These are phyloP conservation scores for Corymbia calophylla DNA, from an alignment of 441 rosid genomes.

Conservation along the genomic window DNA sequence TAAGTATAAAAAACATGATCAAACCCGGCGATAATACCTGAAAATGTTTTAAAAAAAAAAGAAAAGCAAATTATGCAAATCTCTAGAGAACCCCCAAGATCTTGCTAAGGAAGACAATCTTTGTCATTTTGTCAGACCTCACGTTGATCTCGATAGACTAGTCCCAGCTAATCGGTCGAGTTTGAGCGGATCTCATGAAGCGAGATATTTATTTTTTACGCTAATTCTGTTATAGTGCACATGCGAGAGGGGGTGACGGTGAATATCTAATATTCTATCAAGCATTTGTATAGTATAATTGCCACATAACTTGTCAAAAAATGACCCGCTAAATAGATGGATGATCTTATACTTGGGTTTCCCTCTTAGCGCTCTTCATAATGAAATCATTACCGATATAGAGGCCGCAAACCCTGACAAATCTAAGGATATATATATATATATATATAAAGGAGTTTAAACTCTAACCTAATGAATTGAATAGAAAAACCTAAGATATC, in stretches of 20 bases:
- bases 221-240: rapidly evolving
- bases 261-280: rapidly evolving
- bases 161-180: rapidly evolving
- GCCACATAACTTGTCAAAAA: rapidly evolving
- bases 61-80: too few species aligned
- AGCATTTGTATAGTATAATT: neutral
- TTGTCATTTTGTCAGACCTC: rapidly evolving
- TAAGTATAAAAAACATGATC: rapidly evolving
- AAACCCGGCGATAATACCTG: neutral
- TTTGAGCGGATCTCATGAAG: too few species aligned
- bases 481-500: neutral
- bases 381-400: neutral
- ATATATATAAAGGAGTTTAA: too few species aligned
- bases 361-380: neutral
- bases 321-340: neutral
- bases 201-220: too few species aligned
- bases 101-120: rapidly evolving
- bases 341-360: rapidly evolving
- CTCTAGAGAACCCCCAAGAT: rapidly evolving
- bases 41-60: too few species aligned
- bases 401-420: too few species aligned
- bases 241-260: rapidly evolving
- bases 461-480: neutral
- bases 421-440: too few species aligned
- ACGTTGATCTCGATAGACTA: rapidly evolving